A percentile compares a stretch with the other conserved stretches of the same genome.
phyloP scores from a whole-genome alignment of 139 green algal species.

The Chlamydomonas asymmetrica region DNA sequence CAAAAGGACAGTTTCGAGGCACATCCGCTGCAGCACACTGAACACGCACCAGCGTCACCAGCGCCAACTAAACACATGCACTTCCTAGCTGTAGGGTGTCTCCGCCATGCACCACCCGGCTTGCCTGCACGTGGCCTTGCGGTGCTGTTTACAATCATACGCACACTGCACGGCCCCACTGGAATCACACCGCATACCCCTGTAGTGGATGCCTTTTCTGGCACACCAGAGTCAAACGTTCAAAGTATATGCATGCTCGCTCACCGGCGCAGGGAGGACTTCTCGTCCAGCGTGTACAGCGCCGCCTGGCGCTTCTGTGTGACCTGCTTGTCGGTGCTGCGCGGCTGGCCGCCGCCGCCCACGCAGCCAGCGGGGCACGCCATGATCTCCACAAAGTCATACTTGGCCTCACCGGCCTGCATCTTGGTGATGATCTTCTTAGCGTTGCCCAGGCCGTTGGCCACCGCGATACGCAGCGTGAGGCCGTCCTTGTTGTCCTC shows the following conservation, averaged over 20 bases:
- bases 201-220: too few relatives aligned
- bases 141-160: too few relatives aligned
- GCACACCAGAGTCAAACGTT: too few relatives aligned
- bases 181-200: background rate
- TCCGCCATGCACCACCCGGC: too few relatives aligned
- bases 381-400: constrained; percentile 72
- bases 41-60: too few relatives aligned
- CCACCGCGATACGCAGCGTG: constrained; percentile 56
- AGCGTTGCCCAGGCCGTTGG: constrained; percentile 74
- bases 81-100: too few relatives aligned
- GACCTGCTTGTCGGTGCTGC: constrained; percentile 55
- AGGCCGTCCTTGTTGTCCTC: constrained; percentile 10
- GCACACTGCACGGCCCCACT: constrained; percentile 25
- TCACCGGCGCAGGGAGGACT: constrained; percentile 11
- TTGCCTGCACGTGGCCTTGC: too few relatives aligned
- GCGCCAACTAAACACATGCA: too few relatives aligned
- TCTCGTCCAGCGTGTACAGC: constrained; percentile 52
- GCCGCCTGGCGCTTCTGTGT: constrained; percentile 58
- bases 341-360: constrained; percentile 69
- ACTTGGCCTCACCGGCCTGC: constrained; percentile 34
- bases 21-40: too few relatives aligned
- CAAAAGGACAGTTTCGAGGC: too few relatives aligned
- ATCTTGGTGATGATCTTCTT: constrained; percentile 68
- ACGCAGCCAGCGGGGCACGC: constrained; percentile 66
- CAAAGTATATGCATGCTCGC: background rate